Conservation (phyloP, 257 asterid species). For the Cruciata laevipes region DNA sequence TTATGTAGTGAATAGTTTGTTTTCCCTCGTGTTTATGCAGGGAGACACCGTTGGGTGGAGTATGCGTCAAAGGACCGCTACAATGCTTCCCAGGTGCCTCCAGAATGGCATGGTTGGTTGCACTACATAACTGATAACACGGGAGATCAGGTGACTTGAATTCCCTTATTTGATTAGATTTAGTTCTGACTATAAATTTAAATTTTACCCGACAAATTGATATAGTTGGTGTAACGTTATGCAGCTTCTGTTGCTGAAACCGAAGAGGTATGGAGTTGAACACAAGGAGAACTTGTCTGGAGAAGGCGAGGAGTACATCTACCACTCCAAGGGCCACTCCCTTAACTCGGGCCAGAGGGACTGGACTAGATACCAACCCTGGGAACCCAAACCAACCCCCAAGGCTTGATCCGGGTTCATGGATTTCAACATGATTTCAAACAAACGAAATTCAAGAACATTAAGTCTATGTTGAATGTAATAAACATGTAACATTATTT, state of each 20-base stretch:
- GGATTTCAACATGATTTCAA: too few species aligned
- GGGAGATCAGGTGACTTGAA: slow-evolving; percentile 74
- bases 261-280: slow-evolving; percentile 78
- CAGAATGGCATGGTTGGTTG: slow-evolving; percentile 99
- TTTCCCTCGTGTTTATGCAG: slow-evolving; percentile 23
- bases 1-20: not conserved
- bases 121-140: slow-evolving; percentile 88
- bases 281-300: slow-evolving; percentile 94
- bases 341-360: slow-evolving; percentile 95
- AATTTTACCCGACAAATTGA: not conserved
- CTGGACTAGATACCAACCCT: slow-evolving; percentile 87
- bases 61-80: slow-evolving; percentile 90
- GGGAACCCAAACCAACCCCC: slow-evolving; percentile 62
- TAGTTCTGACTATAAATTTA: not conserved
- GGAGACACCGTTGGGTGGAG: slow-evolving; percentile 99
- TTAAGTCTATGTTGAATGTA: not conserved
- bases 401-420: slow-evolving; percentile 29
- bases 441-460: slow-evolving; percentile 3
- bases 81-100: slow-evolving; percentile 96
- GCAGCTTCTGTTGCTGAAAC: slow-evolving; percentile 90
- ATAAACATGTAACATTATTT: not conserved
- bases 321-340: slow-evolving; percentile 92
- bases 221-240: not conserved
- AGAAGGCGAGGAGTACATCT: slow-evolving; percentile 92
- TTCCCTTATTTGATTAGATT: not conserved